Base-by-base conservation (phyloP, 139 green algal genomes). In the Haematococcus lacustris region DNA sequence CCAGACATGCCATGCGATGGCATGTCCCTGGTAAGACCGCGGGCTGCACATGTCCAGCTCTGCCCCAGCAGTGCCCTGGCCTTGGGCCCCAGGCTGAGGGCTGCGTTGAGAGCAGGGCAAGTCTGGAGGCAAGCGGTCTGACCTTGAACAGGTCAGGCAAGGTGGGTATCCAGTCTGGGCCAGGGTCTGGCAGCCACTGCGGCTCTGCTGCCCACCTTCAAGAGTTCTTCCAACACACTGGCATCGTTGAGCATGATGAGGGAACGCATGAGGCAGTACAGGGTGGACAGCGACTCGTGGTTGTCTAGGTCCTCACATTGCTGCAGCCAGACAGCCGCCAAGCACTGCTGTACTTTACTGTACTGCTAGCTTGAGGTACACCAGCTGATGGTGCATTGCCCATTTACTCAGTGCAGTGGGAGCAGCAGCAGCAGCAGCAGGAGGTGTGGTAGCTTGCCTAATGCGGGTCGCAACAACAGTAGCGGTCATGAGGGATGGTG, bases 261-360 rank as follows among this genome's bases (percentile, higher is more conserved):
- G 38, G 76, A 80, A 51, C 83, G 82, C 53, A 98, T 80, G 40
- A 94, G 80, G 28, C 66, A 38, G 80, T 91, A 93, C 51, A 96
- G 71, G 35, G 88, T 75, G n/a, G 75, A 62, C 71, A 98, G 76
- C 13, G 74, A 73, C 35, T 88, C 81, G n/a, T 40, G 68, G 70
- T 98, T 92, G 73, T 99, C 95, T 73, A 99, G 43, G 76, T 99
- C 95, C 77, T 99, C 94, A 51, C 82, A 91, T 80, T 87, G 80
- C 80, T 91, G 81, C 35, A 40, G 13, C 25, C 61, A 40, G 30
- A 68, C 40, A 5, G 62, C 7, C 40, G 9, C 4, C 13, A 68
- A 64, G 53, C 17, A 9, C 53, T 35, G 53, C 30, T 64, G 23
- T 7, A 64, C 23, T 35, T 23, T 30, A 21, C 30, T 71, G 26